Evolutionary conservation across 2,329 filamentous ascomycete species (phyloP), one percentile per base, ranked within the genome.

Genomic region (Epichloe baconii): DNA sequence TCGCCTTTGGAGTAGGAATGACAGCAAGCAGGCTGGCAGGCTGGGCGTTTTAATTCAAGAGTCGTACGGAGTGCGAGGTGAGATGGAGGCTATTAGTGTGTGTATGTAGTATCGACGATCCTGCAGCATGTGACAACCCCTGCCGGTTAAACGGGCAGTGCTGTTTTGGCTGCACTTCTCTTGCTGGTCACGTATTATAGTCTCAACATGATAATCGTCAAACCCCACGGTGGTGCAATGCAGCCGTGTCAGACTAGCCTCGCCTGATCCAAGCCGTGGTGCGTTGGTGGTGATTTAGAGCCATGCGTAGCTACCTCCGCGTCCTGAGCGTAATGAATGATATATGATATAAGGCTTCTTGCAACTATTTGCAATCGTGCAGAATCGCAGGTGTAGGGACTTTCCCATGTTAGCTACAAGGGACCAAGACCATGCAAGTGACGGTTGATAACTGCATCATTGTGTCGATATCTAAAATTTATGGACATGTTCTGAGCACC

Each of bases 101-200:
- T 23, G 6, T 21, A 19, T 19, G 19, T 17, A 36, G 45, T 14
- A 26, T 40, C 26, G 36, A 23, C 23, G 36, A 38, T 41, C 15
- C 37, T 38, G 46, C 23, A 47, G 21, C 14, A 10, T 8, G 17
- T 19, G 31, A 19, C 44, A 26, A 36, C 44, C 41, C 34, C 41
- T 44, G 48, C 41, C 48, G 42, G 48, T 38, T 50, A 50, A 45
- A 50, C 42, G 31, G 40, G 17, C 21, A 14, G 35, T 45, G 34
- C 41, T 46, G 21, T 43, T 49, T 49, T 43, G 21, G 11, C 23
- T 40, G 26, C 35, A 31, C 15, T 35, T 41, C 19, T 21, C 40
- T 45, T 40, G 34, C 35, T 41, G 41, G 21, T 49, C 40, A 44
- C 34, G 31, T 37, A 26, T 26, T 19, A 19, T 4, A 36, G 38